Percentiles rank a stretch among this genome's conserved stretches.
These are phyloP conservation scores for Amanita jacksonii DNA, from an alignment of 768 basidiomycete species.

Conservation along the genomic window DNA sequence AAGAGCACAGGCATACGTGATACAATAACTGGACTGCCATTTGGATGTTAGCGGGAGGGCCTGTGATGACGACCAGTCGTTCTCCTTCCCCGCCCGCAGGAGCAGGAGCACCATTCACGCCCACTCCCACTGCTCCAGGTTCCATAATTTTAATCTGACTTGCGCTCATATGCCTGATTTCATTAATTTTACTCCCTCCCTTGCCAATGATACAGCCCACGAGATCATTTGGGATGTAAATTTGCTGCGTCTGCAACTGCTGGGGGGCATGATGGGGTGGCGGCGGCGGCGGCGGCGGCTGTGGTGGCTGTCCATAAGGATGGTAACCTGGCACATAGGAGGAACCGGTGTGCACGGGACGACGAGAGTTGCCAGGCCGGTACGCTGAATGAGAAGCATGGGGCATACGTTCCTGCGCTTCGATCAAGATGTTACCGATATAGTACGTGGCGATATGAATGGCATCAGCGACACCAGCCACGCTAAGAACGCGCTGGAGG, in stretches of 20 bases:
- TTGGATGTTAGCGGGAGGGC: conserved; percentile 90
- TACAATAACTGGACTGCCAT: conserved; percentile 92
- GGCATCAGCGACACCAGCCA: conserved; percentile 97
- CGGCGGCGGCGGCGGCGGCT: conserved; percentile 26
- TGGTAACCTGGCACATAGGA: conserved; percentile 67
- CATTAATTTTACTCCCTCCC: conserved; percentile 97
- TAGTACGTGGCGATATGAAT: conserved; percentile 99
- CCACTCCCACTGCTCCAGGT: conserved; percentile 70
- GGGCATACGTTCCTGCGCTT: conserved; percentile 80
- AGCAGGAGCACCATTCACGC: conserved; percentile 59
- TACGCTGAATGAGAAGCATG: conserved; percentile 55
- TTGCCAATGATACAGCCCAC: conserved; percentile 98
- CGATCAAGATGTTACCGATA: conserved; percentile 95
- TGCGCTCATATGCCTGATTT: conserved; percentile 90
- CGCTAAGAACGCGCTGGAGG: conserved; percentile 85
- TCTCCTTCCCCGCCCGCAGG: conserved; percentile 77
- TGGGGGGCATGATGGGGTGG: conserved; percentile 47
- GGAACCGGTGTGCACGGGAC: conserved; percentile 44
- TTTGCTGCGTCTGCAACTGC: conserved; percentile 91
- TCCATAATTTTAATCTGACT: conserved; percentile 99
- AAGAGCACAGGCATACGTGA: conserved; percentile 42
- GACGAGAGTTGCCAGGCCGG: conserved; percentile 46
- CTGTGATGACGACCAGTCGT: conserved; percentile 92
- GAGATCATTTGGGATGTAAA: conserved; percentile 95
- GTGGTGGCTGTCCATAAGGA: conserved; percentile 25